Evolutionary conservation across 495 filamentous ascomycete genomes (phyloP).

Genomic region (Aspergillus heteromorphus): DNA sequence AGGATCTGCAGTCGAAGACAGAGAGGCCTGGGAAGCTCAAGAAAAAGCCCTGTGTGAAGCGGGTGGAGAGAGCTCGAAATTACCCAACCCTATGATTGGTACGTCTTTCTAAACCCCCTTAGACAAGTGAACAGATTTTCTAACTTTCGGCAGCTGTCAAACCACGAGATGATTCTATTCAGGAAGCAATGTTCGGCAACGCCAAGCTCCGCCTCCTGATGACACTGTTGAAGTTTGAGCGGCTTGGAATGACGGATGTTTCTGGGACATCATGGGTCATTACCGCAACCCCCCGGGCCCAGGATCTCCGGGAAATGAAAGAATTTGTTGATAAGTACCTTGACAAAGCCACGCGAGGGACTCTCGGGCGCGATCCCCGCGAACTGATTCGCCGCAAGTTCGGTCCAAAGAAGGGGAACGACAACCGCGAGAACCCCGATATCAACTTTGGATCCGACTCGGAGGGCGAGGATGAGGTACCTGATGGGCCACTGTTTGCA

Average conservation of each 20-base stretch:
- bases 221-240: constrained; percentile 65
- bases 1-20: constrained; percentile 60
- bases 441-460: constrained; percentile 61
- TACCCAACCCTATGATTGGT: constrained; percentile 39
- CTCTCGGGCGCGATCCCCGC: constrained; percentile 58
- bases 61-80: constrained; percentile 30
- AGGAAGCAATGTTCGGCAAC: constrained; percentile 78
- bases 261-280: constrained; percentile 75
- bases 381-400: constrained; percentile 71
- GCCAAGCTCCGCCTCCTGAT: constrained; percentile 86
- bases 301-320: constrained; percentile 56
- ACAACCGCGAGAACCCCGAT: constrained; percentile 25
- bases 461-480: constrained; percentile 51
- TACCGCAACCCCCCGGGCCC: constrained; percentile 58
- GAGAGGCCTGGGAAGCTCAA: constrained; percentile 73
- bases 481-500: constrained; percentile 66
- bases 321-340: constrained; percentile 65
- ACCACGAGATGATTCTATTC: constrained; percentile 61
- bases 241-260: constrained; percentile 63
- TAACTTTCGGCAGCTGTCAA: constrained; percentile 49
- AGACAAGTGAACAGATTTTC: background rate
- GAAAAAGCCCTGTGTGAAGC: constrained; percentile 51
- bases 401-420: constrained; percentile 38
- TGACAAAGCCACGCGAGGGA: constrained; percentile 62
- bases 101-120: constrained; percentile 15